Conservation (phyloP, 1,284 basidiomycete genomes). For the Apiotrichum veenhuisii region DNA sequence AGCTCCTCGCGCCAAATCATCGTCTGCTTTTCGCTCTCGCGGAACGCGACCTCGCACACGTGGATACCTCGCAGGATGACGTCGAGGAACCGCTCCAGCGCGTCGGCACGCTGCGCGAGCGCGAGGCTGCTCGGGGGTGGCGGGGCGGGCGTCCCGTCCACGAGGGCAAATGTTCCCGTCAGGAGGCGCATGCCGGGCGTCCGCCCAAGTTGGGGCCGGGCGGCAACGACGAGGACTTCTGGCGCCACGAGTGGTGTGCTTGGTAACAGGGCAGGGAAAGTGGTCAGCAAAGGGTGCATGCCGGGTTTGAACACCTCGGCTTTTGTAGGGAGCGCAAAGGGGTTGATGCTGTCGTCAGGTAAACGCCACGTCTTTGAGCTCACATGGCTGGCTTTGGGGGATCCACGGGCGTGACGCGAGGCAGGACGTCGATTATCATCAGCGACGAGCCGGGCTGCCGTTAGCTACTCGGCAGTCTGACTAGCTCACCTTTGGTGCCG, state of each 20-base stretch:
- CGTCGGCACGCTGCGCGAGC: conserved; percentile 29
- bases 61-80: conserved; percentile 34
- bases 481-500: conserved; percentile 17
- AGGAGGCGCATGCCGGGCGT: conserved; percentile 14
- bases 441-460: conserved; percentile 35
- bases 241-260: conserved; percentile 16
- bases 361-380: background rate
- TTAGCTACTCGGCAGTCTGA: background rate
- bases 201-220: conserved; percentile 2
- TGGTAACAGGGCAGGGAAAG: conserved; percentile 34
- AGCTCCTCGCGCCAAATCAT: conserved; percentile 45
- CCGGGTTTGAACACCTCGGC: conserved; percentile 11
- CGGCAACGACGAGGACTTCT: conserved; percentile 23
- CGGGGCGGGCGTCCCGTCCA: background rate
- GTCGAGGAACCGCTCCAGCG: conserved; percentile 26
- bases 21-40: conserved; percentile 42
- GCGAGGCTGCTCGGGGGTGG: conserved; percentile 10
- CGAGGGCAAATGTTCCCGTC: conserved; percentile 31
- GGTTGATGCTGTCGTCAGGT: conserved; percentile 19
- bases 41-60: conserved; percentile 26
- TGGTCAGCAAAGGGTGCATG: conserved; percentile 24
- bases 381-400: conserved; percentile 39
- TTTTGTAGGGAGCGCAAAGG: conserved; percentile 10
- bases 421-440: conserved; percentile 38
- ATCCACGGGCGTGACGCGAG: conserved; percentile 37